A percentile compares a stretch with the other conserved stretches of the same genome.
Evolutionary conservation across 23 red algal genomes (phyloP).

Genomic region (Chondrus crispus): DNA sequence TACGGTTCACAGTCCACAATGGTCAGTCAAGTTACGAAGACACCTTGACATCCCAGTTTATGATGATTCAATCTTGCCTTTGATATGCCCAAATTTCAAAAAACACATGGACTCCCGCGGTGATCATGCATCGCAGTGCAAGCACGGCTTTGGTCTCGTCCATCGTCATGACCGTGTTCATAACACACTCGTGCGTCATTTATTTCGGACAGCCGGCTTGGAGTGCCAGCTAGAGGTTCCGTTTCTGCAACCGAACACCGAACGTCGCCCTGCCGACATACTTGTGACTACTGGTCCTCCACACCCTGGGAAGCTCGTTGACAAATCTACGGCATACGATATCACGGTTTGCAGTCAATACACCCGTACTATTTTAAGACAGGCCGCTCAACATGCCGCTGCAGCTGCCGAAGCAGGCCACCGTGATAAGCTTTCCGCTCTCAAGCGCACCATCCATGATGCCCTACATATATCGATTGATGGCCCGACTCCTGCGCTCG

Average conservation of each 20-base stretch:
- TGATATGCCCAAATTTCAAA: background rate
- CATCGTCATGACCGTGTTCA: background rate
- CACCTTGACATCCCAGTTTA: background rate
- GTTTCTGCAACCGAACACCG: background rate
- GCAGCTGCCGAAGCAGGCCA: too few relatives aligned
- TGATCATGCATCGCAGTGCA: background rate
- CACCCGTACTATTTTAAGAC: too few relatives aligned
- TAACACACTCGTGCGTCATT: background rate
- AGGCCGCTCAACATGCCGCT: too few relatives aligned
- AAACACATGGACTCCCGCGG: constrained; percentile 11
- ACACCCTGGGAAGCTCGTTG: too few relatives aligned
- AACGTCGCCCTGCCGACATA: background rate
- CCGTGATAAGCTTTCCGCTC: too few relatives aligned
- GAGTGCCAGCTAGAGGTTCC: background rate
- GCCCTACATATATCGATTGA: too few relatives aligned
- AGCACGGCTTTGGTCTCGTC: background rate
- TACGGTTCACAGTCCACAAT: background rate
- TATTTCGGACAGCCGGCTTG: background rate
- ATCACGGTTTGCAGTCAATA: too few relatives aligned
- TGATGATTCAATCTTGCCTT: background rate
- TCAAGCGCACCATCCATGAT: too few relatives aligned
- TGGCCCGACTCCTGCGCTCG: too few relatives aligned
- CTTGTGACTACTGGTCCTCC: background rate
- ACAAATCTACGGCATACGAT: too few relatives aligned
- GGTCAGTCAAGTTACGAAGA: background rate